Evolutionary conservation across 2,329 filamentous ascomycete species (phyloP), one percentile per base, ranked within the genome.

Genomic region (Colletotrichum liriopes): DNA sequence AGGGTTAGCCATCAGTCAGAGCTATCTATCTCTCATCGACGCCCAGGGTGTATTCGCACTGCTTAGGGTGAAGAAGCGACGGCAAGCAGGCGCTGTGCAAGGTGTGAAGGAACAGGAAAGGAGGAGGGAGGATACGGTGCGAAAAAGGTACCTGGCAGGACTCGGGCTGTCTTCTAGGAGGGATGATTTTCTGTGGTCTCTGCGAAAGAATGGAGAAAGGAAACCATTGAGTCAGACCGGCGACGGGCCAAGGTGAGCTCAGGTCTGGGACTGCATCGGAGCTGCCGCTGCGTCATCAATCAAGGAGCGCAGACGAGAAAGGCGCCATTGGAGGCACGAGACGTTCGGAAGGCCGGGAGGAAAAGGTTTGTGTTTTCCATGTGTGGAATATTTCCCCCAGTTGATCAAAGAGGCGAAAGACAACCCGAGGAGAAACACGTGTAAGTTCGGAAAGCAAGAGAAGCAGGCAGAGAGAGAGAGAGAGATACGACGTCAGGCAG

Each of bases 191-290:
- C 26, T 47, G 18, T 45, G 6, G 26, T 45, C 26, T 16, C 11
- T 37, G n/a, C 14, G 4, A 39, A 49, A 61, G 12, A 61, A 6
- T 12, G 37, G 35, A 49, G n/a, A 41, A 20, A 45, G 11, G n/a
- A n/a, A 39, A 20, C 2, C n/a, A 5, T 49, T 41, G 60, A 63
- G 60, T 63, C 47, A 52, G 60, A 63, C 60, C 47, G 47, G 60
- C 16, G 26, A 51, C n/a, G 26, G 18, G 11, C 59, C 47, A 26
- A 14, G 32, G 35, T 39, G 60, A 51, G 60, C 45, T 63, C 47
- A 20, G 23, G 35, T 49, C 41, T 29, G 14, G 26, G 20, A 32
- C 29, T 60, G 18, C 52, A 59, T 41, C 14, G 37, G 11, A 26
- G 37, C 37, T 59, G 52, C 52, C 32, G 32, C 52, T 56, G 52